Evolutionary conservation across 345 rosid species (phyloP).

Genomic region (Chamaenerion angustifolium): DNA sequence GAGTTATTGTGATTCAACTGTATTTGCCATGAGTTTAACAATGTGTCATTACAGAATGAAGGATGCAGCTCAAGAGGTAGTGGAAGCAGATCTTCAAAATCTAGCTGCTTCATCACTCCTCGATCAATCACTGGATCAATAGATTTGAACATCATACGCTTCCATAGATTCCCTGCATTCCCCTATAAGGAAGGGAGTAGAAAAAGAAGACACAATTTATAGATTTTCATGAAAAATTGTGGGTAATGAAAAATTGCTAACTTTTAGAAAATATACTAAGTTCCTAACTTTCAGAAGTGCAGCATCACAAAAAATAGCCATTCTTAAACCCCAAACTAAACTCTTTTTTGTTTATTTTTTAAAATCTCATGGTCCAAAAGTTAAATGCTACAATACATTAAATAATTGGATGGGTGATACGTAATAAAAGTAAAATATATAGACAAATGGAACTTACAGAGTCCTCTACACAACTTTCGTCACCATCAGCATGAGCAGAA

Average conservation of each 20-base stretch:
- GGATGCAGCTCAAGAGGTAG: constrained; percentile 73
- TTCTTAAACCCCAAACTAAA: no score
- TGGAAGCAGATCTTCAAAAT: constrained; percentile 63
- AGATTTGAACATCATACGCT: constrained; percentile 46
- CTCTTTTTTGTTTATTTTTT: no score
- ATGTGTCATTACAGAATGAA: constrained; percentile 40
- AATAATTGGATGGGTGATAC: no score
- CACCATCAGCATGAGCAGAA: constrained; percentile 20
- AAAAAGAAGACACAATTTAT: neutral
- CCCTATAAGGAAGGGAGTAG: constrained; percentile 20
- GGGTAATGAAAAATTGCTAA: no score
- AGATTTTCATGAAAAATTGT: no score
- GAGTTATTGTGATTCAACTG: constrained; percentile 21
- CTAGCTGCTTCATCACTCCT: constrained; percentile 68
- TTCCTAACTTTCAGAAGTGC: no score
- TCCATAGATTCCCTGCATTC: constrained; percentile 34
- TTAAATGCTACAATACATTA: no score
- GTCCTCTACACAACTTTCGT: constrained; percentile 20
- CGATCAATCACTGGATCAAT: constrained; percentile 43
- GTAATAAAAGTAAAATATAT: neutral
- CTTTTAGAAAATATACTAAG: no score
- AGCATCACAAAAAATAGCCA: no score
- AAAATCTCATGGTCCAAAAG: no score
- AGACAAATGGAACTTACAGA: constrained; percentile 24
- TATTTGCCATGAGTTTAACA: constrained; percentile 49